Evolutionary conservation across 2,329 filamentous ascomycete genomes (phyloP).

Genomic region (Salinomyces thailandicus): DNA sequence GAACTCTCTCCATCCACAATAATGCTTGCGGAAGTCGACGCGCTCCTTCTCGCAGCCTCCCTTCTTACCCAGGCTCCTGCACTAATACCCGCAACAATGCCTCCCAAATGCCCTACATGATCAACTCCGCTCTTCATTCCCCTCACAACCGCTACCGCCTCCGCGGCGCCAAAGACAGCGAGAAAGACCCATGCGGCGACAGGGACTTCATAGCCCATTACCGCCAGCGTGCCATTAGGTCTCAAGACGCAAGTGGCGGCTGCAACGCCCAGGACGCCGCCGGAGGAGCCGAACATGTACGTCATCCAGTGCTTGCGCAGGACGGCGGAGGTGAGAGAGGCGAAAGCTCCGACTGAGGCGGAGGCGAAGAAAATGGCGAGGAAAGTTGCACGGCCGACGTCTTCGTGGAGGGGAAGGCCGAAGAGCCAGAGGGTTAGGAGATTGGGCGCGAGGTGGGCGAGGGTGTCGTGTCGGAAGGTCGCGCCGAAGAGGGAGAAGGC

Average conservation of each 20-base stretch:
- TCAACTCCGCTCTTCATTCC: conserved; percentile 20
- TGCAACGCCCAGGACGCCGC: conserved; percentile 50
- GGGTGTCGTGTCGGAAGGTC: conserved; percentile 57
- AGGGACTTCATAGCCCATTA: conserved; percentile 23
- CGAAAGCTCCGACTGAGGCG: conserved; percentile 49
- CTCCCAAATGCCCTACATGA: conserved; percentile 28
- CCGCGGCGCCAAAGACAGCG: conserved; percentile 21
- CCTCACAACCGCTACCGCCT: conserved; percentile 17
- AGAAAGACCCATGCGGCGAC: conserved; percentile 30
- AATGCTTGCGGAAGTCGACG: too few species aligned
- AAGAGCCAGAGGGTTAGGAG: conserved; percentile 56
- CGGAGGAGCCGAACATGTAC: conserved; percentile 57
- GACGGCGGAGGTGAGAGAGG: conserved; percentile 43
- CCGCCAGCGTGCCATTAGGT: conserved; percentile 17
- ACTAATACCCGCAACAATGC: conserved; percentile 17
- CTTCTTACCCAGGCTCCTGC: too few species aligned
- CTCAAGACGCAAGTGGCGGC: conserved; percentile 45
- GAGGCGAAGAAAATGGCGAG: conserved; percentile 54
- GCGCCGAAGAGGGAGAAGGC: conserved; percentile 52
- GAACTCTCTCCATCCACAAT: too few species aligned
- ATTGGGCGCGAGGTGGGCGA: conserved; percentile 54
- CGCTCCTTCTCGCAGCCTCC: too few species aligned
- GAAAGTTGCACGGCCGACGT: conserved; percentile 59
- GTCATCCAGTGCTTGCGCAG: conserved; percentile 32
- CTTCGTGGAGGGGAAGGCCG: conserved; percentile 57